Base-by-base conservation (phyloP, 495 filamentous ascomycete genomes). In the Lasiosphaeris hirsuta region DNA sequence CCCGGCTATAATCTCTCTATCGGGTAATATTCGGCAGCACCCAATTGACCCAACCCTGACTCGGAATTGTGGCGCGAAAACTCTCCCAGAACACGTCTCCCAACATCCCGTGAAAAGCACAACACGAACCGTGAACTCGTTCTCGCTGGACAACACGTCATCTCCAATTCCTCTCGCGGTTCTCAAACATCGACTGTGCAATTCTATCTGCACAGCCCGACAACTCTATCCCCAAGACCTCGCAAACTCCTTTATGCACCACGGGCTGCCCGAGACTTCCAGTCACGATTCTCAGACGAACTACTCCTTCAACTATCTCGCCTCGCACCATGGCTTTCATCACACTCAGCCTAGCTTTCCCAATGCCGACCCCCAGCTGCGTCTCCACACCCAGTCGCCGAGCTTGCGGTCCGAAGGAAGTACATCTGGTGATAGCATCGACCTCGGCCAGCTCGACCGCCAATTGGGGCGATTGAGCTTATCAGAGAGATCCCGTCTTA, bases 171-270 rank as follows among this genome's bases (percentile, higher is more conserved):
- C 35, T 17, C 10, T 14, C 9, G 40, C 57, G 39, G 41, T 15
- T 44, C 30, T 18, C 46, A 10, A 38, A 15, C 23, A 58, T 53
- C 51, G 70, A 69, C 72, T 74, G 72, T 74, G 72, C 72, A 64
- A 63, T 42, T 45, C 49, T 11, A 62, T 10, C 54, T 66, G 89
- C 83, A 90, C 90, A 88, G 90, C 90, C 87, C 72, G 71, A 71
- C 64, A 45, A 53, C 60, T 37, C 54, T 50, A 54, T 56, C 57
- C 62, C 66, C 63, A 54, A 62, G 73, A 64, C 72, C 69, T 66
- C 58, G 61, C 59, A 74, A 73, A 72, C 70, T 69, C 75, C 76
- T 96, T 86, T 95, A 96, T 96, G 92, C 91, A 93, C 85, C 75
- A 86, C 84, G 87, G 87, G 84, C 79, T 81, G 65, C 74, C 78